Evolutionary conservation across 345 rosid species (phyloP), one percentile per base, ranked within the genome.

Genomic region (Orychophragmus violaceus): DNA sequence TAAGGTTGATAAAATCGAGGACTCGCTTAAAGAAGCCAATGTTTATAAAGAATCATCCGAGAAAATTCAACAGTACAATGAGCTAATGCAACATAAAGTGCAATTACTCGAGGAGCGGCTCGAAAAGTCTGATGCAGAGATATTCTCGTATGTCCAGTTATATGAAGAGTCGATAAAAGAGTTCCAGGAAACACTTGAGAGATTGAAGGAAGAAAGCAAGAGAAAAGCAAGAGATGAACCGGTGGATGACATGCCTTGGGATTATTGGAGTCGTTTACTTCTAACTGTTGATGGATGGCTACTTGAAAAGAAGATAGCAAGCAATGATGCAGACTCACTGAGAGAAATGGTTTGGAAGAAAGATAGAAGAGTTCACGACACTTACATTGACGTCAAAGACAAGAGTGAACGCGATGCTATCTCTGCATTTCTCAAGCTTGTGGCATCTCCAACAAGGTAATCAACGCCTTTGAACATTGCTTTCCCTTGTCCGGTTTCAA

Each of bases 221-320:
- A 88, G 75, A 67, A 85, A 81, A 68, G 75, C 83, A 63, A 69
- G 77, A 18, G 73, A 87, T 70, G 82, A 78, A 70, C 87, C 90
- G 5, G 87, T 88, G 17, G 87, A 85, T 76, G 89, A 94, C 69
- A 80, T 90, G 89, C 95, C 97, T 27, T 74, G 71, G 87, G 95
- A 81, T 71, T 90, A 88, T 81, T 93, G 98, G 98, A 93, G 97
- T 71, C 82, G 64, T 71, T 76, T 93, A 68, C 77, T 90, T 74
- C 84, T 93, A 70, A 83, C 78, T 25, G 74, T 93, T 79, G 98
- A 88, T 82, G 98, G 98, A 28, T 93, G 98, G 98, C 64, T 84
- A 61, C 95, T 93, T 62, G 98, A 93, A 77, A 82, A 86, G 75
- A 93, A 87, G 83, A 71, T 93, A 71, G 80, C 79, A 41, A 66